Evolutionary conservation across 208 protist genomes (phyloP), one percentile per base, ranked within the genome.

Genomic region (Trichomonas tenax): DNA sequence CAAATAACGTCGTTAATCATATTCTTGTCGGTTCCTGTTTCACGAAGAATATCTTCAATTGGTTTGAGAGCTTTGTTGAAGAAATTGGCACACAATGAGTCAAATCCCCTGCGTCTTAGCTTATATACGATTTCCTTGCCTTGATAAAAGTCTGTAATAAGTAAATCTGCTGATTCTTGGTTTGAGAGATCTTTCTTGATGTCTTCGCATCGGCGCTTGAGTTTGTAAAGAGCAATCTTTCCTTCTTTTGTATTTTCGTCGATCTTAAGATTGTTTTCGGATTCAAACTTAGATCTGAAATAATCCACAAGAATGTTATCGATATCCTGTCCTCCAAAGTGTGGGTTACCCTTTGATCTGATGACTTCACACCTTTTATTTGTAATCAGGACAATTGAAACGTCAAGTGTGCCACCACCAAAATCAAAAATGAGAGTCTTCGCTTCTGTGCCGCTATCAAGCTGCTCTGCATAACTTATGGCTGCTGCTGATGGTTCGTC

Each of bases 121-220:
- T 51, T 51, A 15, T 14, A 3, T 51, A 14, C 3, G 3, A 51
- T 15, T 51, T 21, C 89, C 36, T 51, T 84, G 84, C 34, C 96
- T 96, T 36, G 82, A 88, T 34, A 97, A 63, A 26, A 90, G 82
- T 46, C 72, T 34, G 3, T 36, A 23, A 26, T 96, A 82, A 82
- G 96, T 96, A 31, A 90, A 17, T 10, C 96, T 96, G 21, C 96
- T 96, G 96, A 97, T 98, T 40, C 99, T 41, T 10, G 96, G 36
- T 44, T 23, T 89, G 31, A 44, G 89, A 17, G 98, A 99, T 44
- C 99, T 97, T n/a, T 98, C 96, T 95, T 98, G 97, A 98, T 99
- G 99, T 63, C 98, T 98, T 38, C 97, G 97, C 97, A 99, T 99
- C 97, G 96, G 98, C 98, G 96, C 97, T 97, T 96, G 86, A 97